phyloP scores from a whole-genome alignment of 1,139 yeast species.

The Yamadazyma dendronema region DNA sequence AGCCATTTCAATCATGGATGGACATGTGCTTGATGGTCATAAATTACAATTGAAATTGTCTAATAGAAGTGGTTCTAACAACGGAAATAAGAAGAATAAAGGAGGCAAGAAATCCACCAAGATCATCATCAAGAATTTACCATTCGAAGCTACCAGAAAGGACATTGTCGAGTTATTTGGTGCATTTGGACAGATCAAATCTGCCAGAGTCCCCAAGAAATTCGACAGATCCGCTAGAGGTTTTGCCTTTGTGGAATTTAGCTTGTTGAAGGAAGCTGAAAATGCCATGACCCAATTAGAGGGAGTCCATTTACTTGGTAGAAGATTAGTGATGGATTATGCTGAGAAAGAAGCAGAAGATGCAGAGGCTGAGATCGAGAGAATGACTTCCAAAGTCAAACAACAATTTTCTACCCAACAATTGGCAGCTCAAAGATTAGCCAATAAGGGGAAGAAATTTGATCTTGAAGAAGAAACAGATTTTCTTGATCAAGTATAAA shows the following conservation, averaged over 20 bases:
- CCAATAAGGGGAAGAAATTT: constrained; percentile 73
- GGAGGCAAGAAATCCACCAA: constrained; percentile 50
- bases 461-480: constrained; percentile 56
- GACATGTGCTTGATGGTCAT: constrained; percentile 83
- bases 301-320: constrained; percentile 95
- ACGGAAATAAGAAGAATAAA: constrained; percentile 32
- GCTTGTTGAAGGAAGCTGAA: constrained; percentile 87
- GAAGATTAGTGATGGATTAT: constrained; percentile 92
- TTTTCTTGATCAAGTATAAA: constrained; percentile 2
- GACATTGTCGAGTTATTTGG: constrained; percentile 89
- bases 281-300: constrained; percentile 91
- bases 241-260: constrained; percentile 94
- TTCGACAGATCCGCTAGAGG: constrained; percentile 95
- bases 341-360: constrained; percentile 81
- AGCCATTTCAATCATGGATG: constrained; percentile 76
- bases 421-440: constrained; percentile 65
- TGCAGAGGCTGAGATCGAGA: constrained; percentile 87
- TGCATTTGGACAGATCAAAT: constrained; percentile 89
- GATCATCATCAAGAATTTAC: constrained; percentile 91
- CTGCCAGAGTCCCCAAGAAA: constrained; percentile 95
- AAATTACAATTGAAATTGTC: constrained; percentile 85
- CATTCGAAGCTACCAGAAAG: constrained; percentile 92
- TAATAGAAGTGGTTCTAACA: constrained; percentile 55
- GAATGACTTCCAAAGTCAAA: constrained; percentile 82
- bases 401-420: constrained; percentile 79